Base-by-base conservation (phyloP, 306 rosid species). In the Biancaea sappan region DNA sequence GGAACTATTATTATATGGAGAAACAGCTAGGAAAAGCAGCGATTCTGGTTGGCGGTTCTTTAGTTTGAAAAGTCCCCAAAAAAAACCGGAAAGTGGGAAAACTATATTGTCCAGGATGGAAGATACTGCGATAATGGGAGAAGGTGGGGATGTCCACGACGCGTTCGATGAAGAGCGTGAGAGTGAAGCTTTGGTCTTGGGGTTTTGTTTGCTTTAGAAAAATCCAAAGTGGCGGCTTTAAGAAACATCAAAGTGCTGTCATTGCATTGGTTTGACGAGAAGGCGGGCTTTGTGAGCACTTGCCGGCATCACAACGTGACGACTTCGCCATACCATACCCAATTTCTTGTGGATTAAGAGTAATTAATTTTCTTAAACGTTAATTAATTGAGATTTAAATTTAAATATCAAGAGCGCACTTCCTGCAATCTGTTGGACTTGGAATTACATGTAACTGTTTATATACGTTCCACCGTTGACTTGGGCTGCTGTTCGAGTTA, bases 11-110 rank as follows among this genome's bases (percentile, higher is more conserved):
- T 66, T 32, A 47, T 69, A 54, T 31, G 40, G 10, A 43, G 52
- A 72, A 81, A 83, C 86, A 90, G 86, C 83, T 60, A 81, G 57
- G 82, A 75, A 69, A 71, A 57, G 74, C 19, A 72, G 60, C 34
- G 75, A 74, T 12, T 69, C 66, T 50, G 64, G 91, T 75, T 90
- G 93, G 91, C 88, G 87, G 87, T 81, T 69, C 77, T 60, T 18
- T 6, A 41, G 16, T 84, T 90, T 88, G 84, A 90, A 81, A 71
- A 90, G 91, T 88, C 80, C 58, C n/a, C n/a, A 71, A 67, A 24
- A 62, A 35, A 21, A 61, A 34, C 15, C 15, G 59, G 66, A 40
- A 71, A 75, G 53, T 18, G 62, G 8, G 37, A 25, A 48, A 44
- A 13, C 62, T 9, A 46, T 64, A 43, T 62, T 54, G 44, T 40